A percentile compares a stretch with the other conserved stretches of the same genome.
These are phyloP conservation scores for Sutorius australiensis DNA, from an alignment of 768 basidiomycete species.

Conservation along the genomic window DNA sequence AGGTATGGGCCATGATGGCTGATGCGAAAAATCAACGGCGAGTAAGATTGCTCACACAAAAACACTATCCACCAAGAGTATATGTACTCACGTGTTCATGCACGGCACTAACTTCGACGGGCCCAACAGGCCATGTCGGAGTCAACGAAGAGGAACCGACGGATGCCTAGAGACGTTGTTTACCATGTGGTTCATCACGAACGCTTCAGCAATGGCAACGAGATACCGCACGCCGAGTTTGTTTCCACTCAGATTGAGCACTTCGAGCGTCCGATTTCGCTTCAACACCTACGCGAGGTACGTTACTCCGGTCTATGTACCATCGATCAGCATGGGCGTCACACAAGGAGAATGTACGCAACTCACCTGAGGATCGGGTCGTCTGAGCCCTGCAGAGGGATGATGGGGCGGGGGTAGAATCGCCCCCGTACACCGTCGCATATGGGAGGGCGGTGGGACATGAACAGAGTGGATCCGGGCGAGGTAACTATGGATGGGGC, in stretches of 20 bases:
- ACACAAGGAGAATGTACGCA: not conserved
- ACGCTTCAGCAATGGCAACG: constrained; percentile 77
- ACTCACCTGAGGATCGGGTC: constrained; percentile 72
- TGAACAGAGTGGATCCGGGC: constrained; percentile 17
- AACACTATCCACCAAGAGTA: too few species aligned
- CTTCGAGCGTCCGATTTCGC: constrained; percentile 94
- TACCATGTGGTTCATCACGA: too few species aligned
- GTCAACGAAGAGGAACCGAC: too few species aligned
- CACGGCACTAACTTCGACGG: too few species aligned
- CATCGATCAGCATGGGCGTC: not conserved
- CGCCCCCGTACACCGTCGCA: constrained; percentile 34
- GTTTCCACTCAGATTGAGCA: constrained; percentile 92
- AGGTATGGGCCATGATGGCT: too few species aligned
- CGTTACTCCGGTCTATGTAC: constrained; percentile 60
- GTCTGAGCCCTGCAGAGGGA: constrained; percentile 30
- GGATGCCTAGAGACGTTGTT: too few species aligned
- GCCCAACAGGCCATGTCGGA: too few species aligned
- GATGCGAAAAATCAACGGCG: too few species aligned
- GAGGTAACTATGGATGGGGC: constrained; percentile 9
- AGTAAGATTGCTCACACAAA: too few species aligned
- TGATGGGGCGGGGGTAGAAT: constrained; percentile 49
- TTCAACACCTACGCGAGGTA: constrained; percentile 40
- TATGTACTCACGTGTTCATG: too few species aligned
- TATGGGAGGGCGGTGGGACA: constrained; percentile 35
- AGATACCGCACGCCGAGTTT: constrained; percentile 83